Evolutionary conservation across 495 filamentous ascomycete genomes (phyloP).

Genomic region (Penicillium manginii): DNA sequence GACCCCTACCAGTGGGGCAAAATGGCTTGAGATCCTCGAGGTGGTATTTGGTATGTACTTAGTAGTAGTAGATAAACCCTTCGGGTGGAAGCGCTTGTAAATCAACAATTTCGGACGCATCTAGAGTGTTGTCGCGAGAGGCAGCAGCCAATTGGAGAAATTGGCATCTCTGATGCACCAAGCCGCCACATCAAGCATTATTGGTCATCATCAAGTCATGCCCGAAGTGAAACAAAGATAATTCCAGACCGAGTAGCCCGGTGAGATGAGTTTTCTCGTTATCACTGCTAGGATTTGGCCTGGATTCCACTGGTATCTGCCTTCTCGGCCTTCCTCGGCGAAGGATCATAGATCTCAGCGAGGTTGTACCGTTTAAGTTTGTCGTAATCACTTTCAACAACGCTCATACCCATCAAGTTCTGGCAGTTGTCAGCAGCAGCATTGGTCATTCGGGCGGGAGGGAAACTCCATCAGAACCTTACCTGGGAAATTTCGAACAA

Average conservation of each 20-base stretch:
- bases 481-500: slow-evolving; percentile 90
- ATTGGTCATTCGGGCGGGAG: not conserved
- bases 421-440: slow-evolving; percentile 34
- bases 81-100: not conserved
- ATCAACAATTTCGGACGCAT: not conserved
- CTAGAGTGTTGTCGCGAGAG: not conserved
- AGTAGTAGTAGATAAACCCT: not conserved
- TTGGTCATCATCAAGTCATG: not conserved
- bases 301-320: not conserved
- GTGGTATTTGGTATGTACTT: not conserved
- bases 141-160: not conserved
- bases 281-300: not conserved
- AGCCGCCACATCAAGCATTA: slow-evolving; percentile 7
- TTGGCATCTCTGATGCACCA: not conserved
- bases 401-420: slow-evolving; percentile 81
- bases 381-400: slow-evolving; percentile 71
- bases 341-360: slow-evolving; percentile 63
- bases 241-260: not conserved
- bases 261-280: not conserved
- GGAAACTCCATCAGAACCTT: slow-evolving; percentile 27
- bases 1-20: not conserved
- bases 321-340: slow-evolving; percentile 30
- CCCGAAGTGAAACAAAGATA: not conserved
- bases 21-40: not conserved
- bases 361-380: slow-evolving; percentile 73